Conservation (phyloP, 1,284 basidiomycete genomes). For the Melampsora americana region DNA sequence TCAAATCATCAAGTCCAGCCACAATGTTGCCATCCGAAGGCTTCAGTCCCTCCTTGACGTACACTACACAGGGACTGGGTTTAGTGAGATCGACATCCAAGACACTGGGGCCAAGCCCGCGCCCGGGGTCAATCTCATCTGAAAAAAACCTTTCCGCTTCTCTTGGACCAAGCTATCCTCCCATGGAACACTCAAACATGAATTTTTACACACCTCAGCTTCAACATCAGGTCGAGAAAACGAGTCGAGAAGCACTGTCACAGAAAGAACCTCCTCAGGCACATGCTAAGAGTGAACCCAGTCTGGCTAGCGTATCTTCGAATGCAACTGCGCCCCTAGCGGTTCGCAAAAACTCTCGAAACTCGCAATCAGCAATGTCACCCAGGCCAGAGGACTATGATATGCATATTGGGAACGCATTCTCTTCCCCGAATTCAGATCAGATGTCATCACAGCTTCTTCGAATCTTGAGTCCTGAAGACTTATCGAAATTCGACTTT, state of each 20-base stretch:
- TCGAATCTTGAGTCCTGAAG: neutral
- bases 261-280: neutral
- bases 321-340: neutral
- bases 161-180: neutral
- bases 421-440: neutral
- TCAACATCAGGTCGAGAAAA: too few relatives aligned
- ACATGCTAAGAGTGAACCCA: neutral
- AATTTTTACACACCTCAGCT: too few relatives aligned
- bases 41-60: neutral
- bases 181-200: too few relatives aligned
- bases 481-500: neutral
- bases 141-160: neutral
- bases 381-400: neutral
- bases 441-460: neutral
- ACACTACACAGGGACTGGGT: constrained; percentile 3
- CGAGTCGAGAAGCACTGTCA: too few relatives aligned
- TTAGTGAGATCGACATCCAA: neutral
- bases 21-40: neutral
- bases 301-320: neutral
- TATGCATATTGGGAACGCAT: neutral
- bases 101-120: neutral
- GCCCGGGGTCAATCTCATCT: neutral
- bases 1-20: constrained; percentile 4
- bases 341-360: neutral
- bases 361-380: neutral